A percentile compares a stretch with the other conserved stretches of the same genome.
Evolutionary conservation across 2,329 filamentous ascomycete species (phyloP).

Genomic region (Arthrobotrys conoides): DNA sequence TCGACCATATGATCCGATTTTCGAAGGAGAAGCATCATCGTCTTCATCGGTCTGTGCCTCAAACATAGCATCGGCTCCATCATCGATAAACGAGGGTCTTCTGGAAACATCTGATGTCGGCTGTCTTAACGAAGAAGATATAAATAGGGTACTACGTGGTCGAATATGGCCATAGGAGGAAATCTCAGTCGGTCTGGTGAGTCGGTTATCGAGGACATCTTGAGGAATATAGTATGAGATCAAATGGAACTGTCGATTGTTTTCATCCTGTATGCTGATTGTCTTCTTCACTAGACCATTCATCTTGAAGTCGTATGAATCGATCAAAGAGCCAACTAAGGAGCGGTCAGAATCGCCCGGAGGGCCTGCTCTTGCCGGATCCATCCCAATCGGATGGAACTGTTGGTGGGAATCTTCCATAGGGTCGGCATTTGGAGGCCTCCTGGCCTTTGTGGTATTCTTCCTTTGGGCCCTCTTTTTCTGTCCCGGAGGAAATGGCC

Average conservation of each 20-base stretch:
- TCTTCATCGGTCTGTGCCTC: constrained; percentile 57
- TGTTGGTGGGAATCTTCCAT: constrained; percentile 50
- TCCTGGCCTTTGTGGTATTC: constrained; percentile 67
- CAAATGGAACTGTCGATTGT: constrained; percentile 81
- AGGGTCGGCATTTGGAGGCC: constrained; percentile 35
- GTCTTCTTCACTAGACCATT: constrained; percentile 92
- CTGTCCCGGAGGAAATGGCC: constrained; percentile 83
- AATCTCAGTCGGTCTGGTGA: constrained; percentile 74
- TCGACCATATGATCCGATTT: constrained; percentile 51
- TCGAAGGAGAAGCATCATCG: constrained; percentile 48
- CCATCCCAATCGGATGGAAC: constrained; percentile 51
- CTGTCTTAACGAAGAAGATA: constrained; percentile 57
- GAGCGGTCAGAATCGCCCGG: constrained; percentile 70
- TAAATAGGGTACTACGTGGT: constrained; percentile 48
- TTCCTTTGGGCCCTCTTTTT: constrained; percentile 87
- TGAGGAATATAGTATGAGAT: constrained; percentile 90
- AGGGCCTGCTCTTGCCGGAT: constrained; percentile 48
- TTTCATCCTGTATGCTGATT: constrained; percentile 82
- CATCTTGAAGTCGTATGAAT: constrained; percentile 88
- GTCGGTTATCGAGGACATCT: constrained; percentile 77
- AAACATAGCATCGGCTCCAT: constrained; percentile 52
- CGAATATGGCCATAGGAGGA: constrained; percentile 35
- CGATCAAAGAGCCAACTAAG: constrained; percentile 85
- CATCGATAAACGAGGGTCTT: constrained; percentile 57
- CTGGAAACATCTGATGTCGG: constrained; percentile 55